Base-by-base conservation (phyloP, 139 green algal species). In the Coccomyxa sp. region DNA sequence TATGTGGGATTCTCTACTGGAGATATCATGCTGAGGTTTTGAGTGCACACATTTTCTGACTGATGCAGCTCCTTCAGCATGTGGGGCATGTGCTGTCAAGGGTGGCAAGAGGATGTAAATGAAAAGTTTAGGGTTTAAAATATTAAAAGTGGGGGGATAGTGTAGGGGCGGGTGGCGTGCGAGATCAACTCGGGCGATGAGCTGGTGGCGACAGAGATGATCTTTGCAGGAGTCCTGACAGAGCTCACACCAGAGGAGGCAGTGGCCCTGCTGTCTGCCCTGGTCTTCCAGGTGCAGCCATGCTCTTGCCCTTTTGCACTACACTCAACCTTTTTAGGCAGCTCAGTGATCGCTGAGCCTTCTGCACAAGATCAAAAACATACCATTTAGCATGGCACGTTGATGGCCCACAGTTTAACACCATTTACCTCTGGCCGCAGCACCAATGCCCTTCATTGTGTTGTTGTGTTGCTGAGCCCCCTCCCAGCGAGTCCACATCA, bases 141-240 rank as follows among this genome's bases (percentile, higher is more conserved):
- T 28, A 9, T 71, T 71, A 21, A 15, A 25, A 15, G 63, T 25
- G 18, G 63, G 63, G 63, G 63, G 18, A 9, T 4, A 15, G 0
- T 83, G 78, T 81, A 97, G 88, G 95, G 95, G 1, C 86, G 95
- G 13, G 95, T 96, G 31, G 92, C 92, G 66, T 98, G 96, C 84
- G 96, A 99, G 88, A 94, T 99, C 76, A 95, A 97, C 86, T 94
- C 88, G 60, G 95, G 94, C 12, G 93, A 98, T 83, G 95, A 98
- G 91, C 91, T 99, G 74, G 80, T 98, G 13, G 90, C 90, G 68
- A 96, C 96, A 4, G 96, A 99, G 92, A 86, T 95, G 51, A 93
- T 99, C 58, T 98, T 99, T 88, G 82, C 82, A 0, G 95, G 95
- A 15, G 77, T 97, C 67, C 85, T 99, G 80, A 82, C 86, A 7